Evolutionary conservation across 192 early-diverging fungal genomes (phyloP), one percentile per base, ranked within the genome.

Genomic region (Helicostylum pulchrum): DNA sequence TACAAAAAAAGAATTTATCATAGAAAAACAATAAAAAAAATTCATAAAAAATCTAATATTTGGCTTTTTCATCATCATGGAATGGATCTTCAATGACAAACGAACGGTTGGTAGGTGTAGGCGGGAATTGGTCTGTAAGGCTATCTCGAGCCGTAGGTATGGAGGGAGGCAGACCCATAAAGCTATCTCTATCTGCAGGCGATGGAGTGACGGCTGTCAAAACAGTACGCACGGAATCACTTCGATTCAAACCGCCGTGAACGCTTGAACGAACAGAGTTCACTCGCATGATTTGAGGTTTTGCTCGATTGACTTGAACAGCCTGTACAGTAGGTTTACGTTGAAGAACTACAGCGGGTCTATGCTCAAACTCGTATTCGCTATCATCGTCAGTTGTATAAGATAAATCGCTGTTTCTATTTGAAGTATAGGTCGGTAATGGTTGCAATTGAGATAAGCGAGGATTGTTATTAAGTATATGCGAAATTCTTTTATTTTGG

Each of bases 281-380:
- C 56, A 75, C 64, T 50, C 74, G 59, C 63, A 75, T 47, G 2
- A 75, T 56, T 11, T 70, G 68, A 0, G 74, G 68, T 61, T 67
- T 66, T 14, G 74, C 74, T 19, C 74, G 58, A 20, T 44, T 60
- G n/a, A 75, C 60, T 34, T 75, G 74, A 26, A 75, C 60, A 17
- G 74, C 64, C 12, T 66, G 68, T 11, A 68, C 19, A 30, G 56
- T 64, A 6, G 52, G 36, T 43, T 57, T 9, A 21, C 36, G 59
- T 55, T n/a, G 12, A 21, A 19, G 36, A n/a, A 19, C 14, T 7
- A n/a, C 12, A 32, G 31, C 11, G 2, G 42, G 46, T 15, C 14
- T 48, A 12, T 19, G 9, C 12, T 48, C 46, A 17, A 19, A 15
- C 12, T 48, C 15, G 4, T 19, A 14, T 9, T 48, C 46, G 4